Evolutionary conservation across 2,329 filamentous ascomycete species (phyloP).

Genomic region (Lachnellula occidentalis): DNA sequence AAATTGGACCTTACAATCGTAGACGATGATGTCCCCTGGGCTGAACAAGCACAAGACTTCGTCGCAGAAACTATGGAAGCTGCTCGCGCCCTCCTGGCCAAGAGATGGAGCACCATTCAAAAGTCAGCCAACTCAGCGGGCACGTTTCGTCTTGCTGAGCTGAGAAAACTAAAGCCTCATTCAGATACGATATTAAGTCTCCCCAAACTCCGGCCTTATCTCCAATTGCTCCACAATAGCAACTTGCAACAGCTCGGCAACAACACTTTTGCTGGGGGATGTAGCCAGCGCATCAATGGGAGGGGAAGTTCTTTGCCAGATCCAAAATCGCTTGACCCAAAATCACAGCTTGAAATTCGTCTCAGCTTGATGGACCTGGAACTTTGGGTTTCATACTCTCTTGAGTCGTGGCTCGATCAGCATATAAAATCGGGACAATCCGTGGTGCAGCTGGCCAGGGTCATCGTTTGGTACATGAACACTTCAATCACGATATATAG

Average conservation of each 20-base stretch:
- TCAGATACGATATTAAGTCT: slow-evolving; percentile 7
- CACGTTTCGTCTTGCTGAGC: slow-evolving; percentile 2
- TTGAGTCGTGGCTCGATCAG: slow-evolving; percentile 5
- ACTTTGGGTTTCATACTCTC: slow-evolving; percentile 6
- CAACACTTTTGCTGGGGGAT: slow-evolving; percentile 1
- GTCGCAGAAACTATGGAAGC: slow-evolving; percentile 10
- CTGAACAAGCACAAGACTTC: slow-evolving; percentile 5
- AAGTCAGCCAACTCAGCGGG: background rate
- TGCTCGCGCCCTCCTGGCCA: slow-evolving; percentile 9
- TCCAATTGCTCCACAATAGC: slow-evolving; percentile 1
- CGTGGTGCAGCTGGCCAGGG: background rate
- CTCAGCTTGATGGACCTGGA: slow-evolving; percentile 9
- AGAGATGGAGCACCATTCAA: slow-evolving; percentile 21
- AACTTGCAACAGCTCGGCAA: background rate
- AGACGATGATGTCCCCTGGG: slow-evolving; percentile 1
- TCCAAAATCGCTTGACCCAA: background rate
- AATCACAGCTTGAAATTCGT: background rate
- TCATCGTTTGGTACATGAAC: background rate
- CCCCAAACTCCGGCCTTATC: slow-evolving; percentile 5
- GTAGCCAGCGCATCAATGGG: slow-evolving; percentile 4
- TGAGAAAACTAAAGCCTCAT: slow-evolving; percentile 8
- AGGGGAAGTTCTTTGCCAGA: slow-evolving; percentile 4
- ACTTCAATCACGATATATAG: slow-evolving; percentile 29
- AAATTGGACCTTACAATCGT: slow-evolving; percentile 33
- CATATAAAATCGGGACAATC: background rate